Conservation (phyloP, 2,329 filamentous ascomycete species). For the Aspergillus sp. region DNA sequence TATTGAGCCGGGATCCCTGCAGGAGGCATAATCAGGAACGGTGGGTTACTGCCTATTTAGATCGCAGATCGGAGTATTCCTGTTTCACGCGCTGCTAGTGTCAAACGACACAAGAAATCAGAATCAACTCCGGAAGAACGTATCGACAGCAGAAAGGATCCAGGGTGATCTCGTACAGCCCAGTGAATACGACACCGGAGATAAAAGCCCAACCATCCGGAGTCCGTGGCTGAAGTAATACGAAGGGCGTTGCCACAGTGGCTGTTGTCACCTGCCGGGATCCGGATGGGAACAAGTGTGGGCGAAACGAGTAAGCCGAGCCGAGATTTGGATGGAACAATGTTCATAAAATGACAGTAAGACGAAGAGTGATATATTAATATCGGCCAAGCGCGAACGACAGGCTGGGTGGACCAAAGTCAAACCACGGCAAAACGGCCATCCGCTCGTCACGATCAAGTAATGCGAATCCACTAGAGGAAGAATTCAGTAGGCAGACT, state of each 20-base stretch:
- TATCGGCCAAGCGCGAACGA: background rate
- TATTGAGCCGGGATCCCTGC: too few species aligned
- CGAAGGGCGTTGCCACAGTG: conserved; percentile 10
- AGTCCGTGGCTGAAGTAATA: conserved; percentile 7
- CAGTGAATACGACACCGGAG: background rate
- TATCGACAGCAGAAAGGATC: too few species aligned
- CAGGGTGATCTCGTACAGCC: background rate
- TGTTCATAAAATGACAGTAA: background rate
- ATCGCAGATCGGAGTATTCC: too few species aligned
- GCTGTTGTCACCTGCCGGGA: conserved; percentile 9
- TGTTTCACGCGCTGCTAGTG: too few species aligned
- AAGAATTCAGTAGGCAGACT: background rate
- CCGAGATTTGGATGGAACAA: background rate
- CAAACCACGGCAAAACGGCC: too few species aligned
- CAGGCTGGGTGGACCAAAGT: background rate
- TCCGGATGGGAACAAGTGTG: background rate
- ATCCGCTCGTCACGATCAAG: too few species aligned
- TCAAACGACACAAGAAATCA: too few species aligned
- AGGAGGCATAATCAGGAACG: too few species aligned
- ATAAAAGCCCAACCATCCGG: background rate
- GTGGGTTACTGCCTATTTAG: too few species aligned
- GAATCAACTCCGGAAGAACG: too few species aligned
- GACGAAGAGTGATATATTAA: background rate
- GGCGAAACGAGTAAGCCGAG: background rate
- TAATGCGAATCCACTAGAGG: background rate